These are phyloP conservation scores for Trichothecium sympodiale DNA, from an alignment of 2,329 filamentous ascomycete species.

Conservation along the genomic window DNA sequence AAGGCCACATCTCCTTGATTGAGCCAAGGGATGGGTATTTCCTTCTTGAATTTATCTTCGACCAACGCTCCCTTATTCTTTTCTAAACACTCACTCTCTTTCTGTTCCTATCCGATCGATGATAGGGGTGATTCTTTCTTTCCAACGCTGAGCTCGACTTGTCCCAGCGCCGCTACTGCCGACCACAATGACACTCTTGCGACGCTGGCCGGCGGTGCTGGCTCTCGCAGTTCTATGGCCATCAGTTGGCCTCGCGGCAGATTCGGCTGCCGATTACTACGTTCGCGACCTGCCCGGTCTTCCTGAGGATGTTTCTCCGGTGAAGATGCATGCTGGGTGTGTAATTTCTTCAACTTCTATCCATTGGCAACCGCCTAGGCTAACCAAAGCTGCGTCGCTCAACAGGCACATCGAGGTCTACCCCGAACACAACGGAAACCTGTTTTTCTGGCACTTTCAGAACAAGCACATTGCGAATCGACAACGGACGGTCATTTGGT, in stretches of 20 bases:
- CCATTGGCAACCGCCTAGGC: conserved; percentile 5
- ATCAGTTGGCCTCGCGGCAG: conserved; percentile 17
- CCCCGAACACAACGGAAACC: conserved; percentile 74
- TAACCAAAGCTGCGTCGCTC: conserved; percentile 12
- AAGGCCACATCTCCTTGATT: too few relatives aligned
- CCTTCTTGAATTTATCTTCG: too few relatives aligned
- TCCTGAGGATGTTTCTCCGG: conserved; percentile 55
- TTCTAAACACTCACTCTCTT: too few relatives aligned
- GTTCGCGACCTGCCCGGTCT: conserved; percentile 76
- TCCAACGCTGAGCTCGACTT: too few relatives aligned
- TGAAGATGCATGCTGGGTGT: conserved; percentile 99
- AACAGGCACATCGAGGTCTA: conserved; percentile 81
- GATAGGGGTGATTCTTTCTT: too few relatives aligned
- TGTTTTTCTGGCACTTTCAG: conserved; percentile 98
- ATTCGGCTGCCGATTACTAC: conserved; percentile 64
- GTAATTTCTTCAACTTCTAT: background rate
- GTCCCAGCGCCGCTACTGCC: too few relatives aligned
- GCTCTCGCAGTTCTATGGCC: conserved; percentile 30
- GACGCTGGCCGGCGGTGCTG: conserved; percentile 19
- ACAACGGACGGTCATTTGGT: conserved; percentile 87
- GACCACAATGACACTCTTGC: conserved; percentile 5
- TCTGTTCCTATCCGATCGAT: too few relatives aligned
- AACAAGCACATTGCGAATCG: conserved; percentile 90
- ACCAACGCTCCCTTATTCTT: too few relatives aligned
- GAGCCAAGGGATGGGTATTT: too few relatives aligned